Percentiles rank a stretch among this genome's conserved stretches.
Evolutionary conservation across 2,329 filamentous ascomycete species (phyloP).

Genomic region (Pseudogymnoascus sp.): DNA sequence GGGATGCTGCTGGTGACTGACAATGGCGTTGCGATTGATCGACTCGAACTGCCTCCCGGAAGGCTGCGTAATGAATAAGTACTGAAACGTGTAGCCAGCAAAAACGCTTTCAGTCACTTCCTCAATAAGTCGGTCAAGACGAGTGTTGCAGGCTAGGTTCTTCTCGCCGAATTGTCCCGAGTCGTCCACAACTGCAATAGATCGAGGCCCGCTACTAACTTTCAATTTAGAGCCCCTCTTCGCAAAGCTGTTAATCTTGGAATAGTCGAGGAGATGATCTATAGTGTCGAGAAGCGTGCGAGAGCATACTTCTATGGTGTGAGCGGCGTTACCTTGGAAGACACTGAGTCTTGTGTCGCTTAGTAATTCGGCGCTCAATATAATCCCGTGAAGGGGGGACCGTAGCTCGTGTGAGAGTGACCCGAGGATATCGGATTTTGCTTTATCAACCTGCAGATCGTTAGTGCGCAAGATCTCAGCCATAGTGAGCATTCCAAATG

Average conservation of each 20-base stretch:
- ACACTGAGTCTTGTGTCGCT: slow-evolving; percentile 39
- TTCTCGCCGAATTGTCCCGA: background rate
- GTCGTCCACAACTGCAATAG: background rate
- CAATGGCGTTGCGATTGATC: background rate
- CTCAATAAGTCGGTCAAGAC: slow-evolving; percentile 23
- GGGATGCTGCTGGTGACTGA: background rate
- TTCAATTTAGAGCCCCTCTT: background rate
- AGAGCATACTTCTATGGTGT: slow-evolving; percentile 43
- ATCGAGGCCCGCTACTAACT: background rate
- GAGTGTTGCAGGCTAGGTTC: background rate
- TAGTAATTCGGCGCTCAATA: slow-evolving; percentile 45
- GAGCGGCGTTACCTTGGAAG: slow-evolving; percentile 38
- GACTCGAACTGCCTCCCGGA: slow-evolving; percentile 8
- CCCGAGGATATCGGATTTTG: slow-evolving; percentile 25
- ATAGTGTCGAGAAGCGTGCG: slow-evolving; percentile 45
- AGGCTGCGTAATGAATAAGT: slow-evolving; percentile 21
- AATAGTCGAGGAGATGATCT: slow-evolving; percentile 45
- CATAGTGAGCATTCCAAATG: slow-evolving; percentile 24
- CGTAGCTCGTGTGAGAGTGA: slow-evolving; percentile 25
- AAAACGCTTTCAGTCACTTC: slow-evolving; percentile 32
- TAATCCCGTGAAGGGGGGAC: slow-evolving; percentile 37
- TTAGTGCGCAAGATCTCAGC: slow-evolving; percentile 23
- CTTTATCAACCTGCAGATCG: slow-evolving; percentile 20
- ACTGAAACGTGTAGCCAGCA: slow-evolving; percentile 28
- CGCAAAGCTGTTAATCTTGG: slow-evolving; percentile 43